These are phyloP conservation scores for Dionaea muscipula DNA, from an alignment of 179 eudicot genomes.

Conservation along the genomic window DNA sequence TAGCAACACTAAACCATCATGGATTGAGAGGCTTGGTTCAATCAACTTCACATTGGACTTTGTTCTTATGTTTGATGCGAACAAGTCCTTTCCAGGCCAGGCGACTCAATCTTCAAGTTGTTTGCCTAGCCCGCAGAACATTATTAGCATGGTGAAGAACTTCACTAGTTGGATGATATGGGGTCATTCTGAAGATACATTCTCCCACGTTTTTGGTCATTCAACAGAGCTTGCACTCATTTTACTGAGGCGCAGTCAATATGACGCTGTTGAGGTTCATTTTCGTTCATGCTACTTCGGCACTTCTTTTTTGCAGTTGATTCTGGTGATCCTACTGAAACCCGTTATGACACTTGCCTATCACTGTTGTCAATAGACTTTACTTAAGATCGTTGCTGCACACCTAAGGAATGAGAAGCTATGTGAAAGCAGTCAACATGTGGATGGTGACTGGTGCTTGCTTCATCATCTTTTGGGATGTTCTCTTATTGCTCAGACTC, in stretches of 20 bases:
- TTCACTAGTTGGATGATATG: constrained; percentile 83
- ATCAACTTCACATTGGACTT: constrained; percentile 70
- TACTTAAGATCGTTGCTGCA: constrained; percentile 60
- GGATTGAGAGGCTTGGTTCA: constrained; percentile 72
- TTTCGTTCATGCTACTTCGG: constrained; percentile 8
- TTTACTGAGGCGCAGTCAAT: constrained; percentile 73
- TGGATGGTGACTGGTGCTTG: constrained; percentile 53
- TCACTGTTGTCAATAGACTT: constrained; percentile 28
- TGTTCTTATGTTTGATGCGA: constrained; percentile 37
- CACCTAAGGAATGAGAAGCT: constrained; percentile 61
- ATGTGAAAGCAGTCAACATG: constrained; percentile 60
- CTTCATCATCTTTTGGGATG: constrained; percentile 88
- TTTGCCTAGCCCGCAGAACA: constrained; percentile 46
- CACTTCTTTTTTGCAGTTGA: not conserved
- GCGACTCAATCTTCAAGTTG: constrained; percentile 20
- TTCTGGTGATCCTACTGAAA: not conserved
- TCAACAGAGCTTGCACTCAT: constrained; percentile 59
- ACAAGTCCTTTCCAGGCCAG: constrained; percentile 28
- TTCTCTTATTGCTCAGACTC: constrained; percentile 78
- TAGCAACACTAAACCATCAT: constrained; percentile 39
- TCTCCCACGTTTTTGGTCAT: constrained; percentile 47
- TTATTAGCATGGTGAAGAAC: constrained; percentile 38
- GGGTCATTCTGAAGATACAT: constrained; percentile 52
- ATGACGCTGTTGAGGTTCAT: constrained; percentile 73
- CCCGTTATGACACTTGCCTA: not conserved